A percentile compares a stretch with the other conserved stretches of the same genome.
Evolutionary conservation across 768 basidiomycete species (phyloP).

Genomic region (Lyophyllum decastes): DNA sequence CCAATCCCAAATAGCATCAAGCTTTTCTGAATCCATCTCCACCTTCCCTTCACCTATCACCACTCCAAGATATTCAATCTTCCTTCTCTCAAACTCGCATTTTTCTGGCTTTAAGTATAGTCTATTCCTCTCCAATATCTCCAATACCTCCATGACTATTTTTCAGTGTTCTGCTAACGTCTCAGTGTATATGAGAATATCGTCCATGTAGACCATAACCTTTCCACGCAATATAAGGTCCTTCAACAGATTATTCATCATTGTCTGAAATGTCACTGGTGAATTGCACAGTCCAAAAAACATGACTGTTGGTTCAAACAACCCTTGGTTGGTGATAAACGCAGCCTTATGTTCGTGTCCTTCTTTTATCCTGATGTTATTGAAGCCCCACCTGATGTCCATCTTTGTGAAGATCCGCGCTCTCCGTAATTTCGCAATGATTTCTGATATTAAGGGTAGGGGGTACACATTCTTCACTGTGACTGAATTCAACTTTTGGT

Average conservation of each 20-base stretch:
- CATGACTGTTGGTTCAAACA: constrained; percentile 40
- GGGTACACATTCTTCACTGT: constrained; percentile 33
- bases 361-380: constrained; percentile 34
- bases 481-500: constrained; percentile 28
- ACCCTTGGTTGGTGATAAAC: constrained; percentile 34
- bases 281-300: constrained; percentile 39
- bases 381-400: constrained; percentile 40
- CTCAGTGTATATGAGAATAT: constrained; percentile 1
- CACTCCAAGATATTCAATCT: background rate
- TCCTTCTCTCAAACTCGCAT: background rate
- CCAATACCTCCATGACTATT: background rate
- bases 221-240: background rate
- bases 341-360: constrained; percentile 44
- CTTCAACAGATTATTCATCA: constrained; percentile 37
- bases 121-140: background rate
- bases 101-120: constrained; percentile 7
- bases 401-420: constrained; percentile 33
- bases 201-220: constrained; percentile 6
- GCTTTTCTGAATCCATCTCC: constrained; percentile 38
- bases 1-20: constrained; percentile 22
- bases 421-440: constrained; percentile 24
- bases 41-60: constrained; percentile 20
- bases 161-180: background rate
- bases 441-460: constrained; percentile 28
- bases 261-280: constrained; percentile 27